Percentiles rank a stretch among this genome's conserved stretches.
Conservation (phyloP, 495 filamentous ascomycete genomes). For the Geopyxis carbonaria region DNA sequence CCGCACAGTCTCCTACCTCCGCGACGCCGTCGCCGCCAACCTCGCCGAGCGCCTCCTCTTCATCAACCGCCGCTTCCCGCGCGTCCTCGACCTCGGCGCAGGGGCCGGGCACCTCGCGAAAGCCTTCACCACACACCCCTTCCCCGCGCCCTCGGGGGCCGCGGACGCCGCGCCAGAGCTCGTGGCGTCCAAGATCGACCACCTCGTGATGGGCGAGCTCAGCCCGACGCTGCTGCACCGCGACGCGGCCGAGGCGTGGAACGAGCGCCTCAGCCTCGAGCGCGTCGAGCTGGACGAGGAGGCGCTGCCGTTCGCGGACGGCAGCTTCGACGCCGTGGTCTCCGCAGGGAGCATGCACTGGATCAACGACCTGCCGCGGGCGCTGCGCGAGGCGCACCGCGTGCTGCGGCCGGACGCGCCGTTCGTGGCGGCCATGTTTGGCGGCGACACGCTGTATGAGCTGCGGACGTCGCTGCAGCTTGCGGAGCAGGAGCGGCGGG, state of each 20-base stretch:
- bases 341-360: conserved; percentile 83
- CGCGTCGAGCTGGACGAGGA: conserved; percentile 56
- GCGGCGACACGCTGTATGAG: conserved; percentile 87
- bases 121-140: conserved; percentile 38
- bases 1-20: conserved; percentile 71
- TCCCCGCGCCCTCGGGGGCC: conserved; percentile 8
- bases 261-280: conserved; percentile 49
- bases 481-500: conserved; percentile 71
- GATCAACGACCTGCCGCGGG: conserved; percentile 85
- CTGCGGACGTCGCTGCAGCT: conserved; percentile 86
- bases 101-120: conserved; percentile 89
- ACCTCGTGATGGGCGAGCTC: conserved; percentile 65
- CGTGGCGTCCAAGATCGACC: conserved; percentile 45
- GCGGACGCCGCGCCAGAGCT: conserved; percentile 36
- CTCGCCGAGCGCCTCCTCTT: conserved; percentile 79
- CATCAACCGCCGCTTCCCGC: conserved; percentile 70
- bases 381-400: conserved; percentile 62
- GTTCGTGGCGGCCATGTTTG: conserved; percentile 90
- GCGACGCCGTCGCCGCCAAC: conserved; percentile 73
- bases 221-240: conserved; percentile 64
- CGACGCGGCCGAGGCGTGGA: conserved; percentile 61
- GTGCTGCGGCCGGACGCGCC: conserved; percentile 80
- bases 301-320: conserved; percentile 52
- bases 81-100: conserved; percentile 84
- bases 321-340: conserved; percentile 73